Base-by-base conservation (phyloP, 1,139 yeast genomes). In the Hyphopichia khmerensis region DNA sequence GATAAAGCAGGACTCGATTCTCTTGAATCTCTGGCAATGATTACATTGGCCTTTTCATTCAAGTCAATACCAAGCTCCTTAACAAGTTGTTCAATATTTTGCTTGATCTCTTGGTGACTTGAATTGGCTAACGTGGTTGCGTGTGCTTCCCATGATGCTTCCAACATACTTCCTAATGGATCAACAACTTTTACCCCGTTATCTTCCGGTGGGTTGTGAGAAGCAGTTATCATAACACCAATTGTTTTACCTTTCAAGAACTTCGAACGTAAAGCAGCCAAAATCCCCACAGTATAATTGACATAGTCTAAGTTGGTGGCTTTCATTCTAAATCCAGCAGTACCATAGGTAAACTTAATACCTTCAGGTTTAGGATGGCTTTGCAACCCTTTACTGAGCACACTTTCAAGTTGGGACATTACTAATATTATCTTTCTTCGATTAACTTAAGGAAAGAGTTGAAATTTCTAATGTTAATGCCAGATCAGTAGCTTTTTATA, bases 141-240 rank as follows among this genome's bases (percentile, higher is more conserved):
- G 52, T 82, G 71, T 2, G 72, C 65, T 61, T 93, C 99, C 99
- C 99, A 95, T 13, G 75, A 59, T 43, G 81, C 79, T 46, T 82
- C 88, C 53, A 93, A 76, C 99, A 93, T 93, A 51, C 87, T 93
- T 27, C 99, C 99, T 62, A 78, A 67, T 1, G 99, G 98, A 54
- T 93, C 99, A 33, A 91, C 90, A 19, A 93, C 75, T 66, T 93
- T 93, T 44, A 93, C 96, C n/a, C 99, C 99, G 54, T 93, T 93
- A 58, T 93, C 99, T 40, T 73, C 75, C 0, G 98, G 96, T 0
- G 98, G 98, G 56, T 93, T 93, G 62, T 93, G 99, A 1, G 96
- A 88, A 0, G 99, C 99, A 2, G 99, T 95, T 55, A 95, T 83
- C 98, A 95, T 93, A 10, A 90, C 85, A 17, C 95, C 96, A 38